Evolutionary conservation across 2,329 filamentous ascomycete species (phyloP).

Genomic region (Paradendryphiella salina): DNA sequence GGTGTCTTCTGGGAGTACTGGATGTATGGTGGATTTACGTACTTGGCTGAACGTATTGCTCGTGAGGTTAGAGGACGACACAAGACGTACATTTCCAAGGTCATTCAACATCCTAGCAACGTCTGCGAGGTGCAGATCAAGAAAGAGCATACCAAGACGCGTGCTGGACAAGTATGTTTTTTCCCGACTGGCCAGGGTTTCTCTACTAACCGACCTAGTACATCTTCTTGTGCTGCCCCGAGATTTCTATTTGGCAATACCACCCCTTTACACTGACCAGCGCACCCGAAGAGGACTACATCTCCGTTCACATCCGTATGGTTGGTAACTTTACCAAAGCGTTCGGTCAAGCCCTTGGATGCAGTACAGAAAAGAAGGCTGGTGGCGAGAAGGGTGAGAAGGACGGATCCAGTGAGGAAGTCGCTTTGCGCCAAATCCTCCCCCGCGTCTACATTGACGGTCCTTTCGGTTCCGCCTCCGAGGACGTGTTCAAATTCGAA

Average conservation of each 20-base stretch:
- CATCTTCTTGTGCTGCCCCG: constrained; percentile 86
- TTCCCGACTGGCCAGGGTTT: neutral
- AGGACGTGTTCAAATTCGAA: constrained; percentile 77
- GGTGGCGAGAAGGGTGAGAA: constrained; percentile 51
- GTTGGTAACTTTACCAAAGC: constrained; percentile 79
- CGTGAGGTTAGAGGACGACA: constrained; percentile 78
- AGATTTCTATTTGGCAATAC: constrained; percentile 85
- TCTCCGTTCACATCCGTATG: constrained; percentile 81
- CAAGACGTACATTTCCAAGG: constrained; percentile 85
- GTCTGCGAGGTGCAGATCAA: constrained; percentile 92
- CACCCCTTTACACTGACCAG: constrained; percentile 86
- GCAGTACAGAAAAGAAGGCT: constrained; percentile 66
- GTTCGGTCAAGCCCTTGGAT: constrained; percentile 72
- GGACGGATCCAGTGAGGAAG: constrained; percentile 65
- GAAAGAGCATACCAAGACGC: constrained; percentile 81
- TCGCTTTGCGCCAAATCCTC: constrained; percentile 73
- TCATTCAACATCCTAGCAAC: constrained; percentile 85
- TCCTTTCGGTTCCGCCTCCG: constrained; percentile 81
- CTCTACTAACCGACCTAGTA: constrained; percentile 55
- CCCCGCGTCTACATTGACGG: constrained; percentile 83
- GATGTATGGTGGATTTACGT: constrained; percentile 81
- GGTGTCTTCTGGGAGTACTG: constrained; percentile 90
- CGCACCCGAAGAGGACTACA: constrained; percentile 86
- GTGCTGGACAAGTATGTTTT: constrained; percentile 64
- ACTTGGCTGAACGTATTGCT: constrained; percentile 76